Conservation (phyloP, 345 rosid genomes). For the Brassica carinata region DNA sequence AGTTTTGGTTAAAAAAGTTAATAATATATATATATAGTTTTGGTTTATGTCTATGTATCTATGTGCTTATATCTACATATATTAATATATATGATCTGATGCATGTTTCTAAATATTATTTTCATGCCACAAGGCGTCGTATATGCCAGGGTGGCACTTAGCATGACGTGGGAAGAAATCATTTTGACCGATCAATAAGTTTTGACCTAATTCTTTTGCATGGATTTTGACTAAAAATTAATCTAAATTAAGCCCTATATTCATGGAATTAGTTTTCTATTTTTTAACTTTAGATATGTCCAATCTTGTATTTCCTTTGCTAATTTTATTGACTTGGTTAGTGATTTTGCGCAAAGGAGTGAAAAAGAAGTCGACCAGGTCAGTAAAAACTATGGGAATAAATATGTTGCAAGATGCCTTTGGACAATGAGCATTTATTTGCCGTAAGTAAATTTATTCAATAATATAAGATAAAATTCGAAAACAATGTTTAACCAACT, state of each 20-base stretch:
- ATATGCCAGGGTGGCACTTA: slow-evolving; percentile 28
- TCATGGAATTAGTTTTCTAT: slow-evolving; percentile 30
- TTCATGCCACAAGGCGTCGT: neutral
- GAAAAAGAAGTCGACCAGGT: slow-evolving; percentile 12
- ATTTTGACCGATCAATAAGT: slow-evolving; percentile 28
- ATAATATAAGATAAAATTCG: slow-evolving; percentile 4
- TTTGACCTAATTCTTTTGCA: slow-evolving; percentile 40
- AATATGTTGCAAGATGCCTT: neutral
- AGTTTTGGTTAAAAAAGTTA: slow-evolving; percentile 8
- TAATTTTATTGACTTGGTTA: slow-evolving; percentile 13
- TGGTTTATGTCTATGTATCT: slow-evolving; percentile 12
- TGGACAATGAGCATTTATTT: slow-evolving; percentile 13
- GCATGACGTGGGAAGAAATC: neutral
- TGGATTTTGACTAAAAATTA: slow-evolving; percentile 17
- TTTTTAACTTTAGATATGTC: neutral
- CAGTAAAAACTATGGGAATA: neutral
- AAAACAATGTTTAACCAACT: slow-evolving; percentile 31
- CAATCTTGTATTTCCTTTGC: neutral
- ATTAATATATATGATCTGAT: neutral
- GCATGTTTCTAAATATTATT: neutral
- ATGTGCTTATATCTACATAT: neutral
- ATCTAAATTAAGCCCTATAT: slow-evolving; percentile 41
- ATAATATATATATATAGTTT: slow-evolving; percentile 17
- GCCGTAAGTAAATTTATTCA: neutral
- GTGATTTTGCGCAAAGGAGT: slow-evolving; percentile 18